Conservation (phyloP, 768 basidiomycete species). For the Boletus vermiculosoides region DNA sequence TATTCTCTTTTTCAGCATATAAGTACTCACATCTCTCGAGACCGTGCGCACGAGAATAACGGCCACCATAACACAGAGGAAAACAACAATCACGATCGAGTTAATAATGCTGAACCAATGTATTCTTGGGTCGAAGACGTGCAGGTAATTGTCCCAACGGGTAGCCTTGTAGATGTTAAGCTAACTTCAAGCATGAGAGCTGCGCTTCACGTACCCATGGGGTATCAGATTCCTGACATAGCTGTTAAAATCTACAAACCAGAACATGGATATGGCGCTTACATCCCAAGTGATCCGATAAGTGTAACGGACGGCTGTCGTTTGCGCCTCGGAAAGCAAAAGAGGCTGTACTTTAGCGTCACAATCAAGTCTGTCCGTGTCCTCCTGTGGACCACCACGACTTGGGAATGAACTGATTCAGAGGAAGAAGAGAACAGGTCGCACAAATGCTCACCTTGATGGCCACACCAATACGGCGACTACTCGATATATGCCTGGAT, state of each 20-base stretch:
- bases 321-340: conserved; percentile 55
- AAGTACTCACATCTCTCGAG: conserved; percentile 70
- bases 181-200: neutral
- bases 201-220: conserved; percentile 58
- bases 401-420: conserved; percentile 35
- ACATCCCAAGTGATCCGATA: conserved; percentile 89
- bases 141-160: conserved; percentile 95
- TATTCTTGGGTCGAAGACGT: conserved; percentile 89
- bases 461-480: conserved; percentile 94
- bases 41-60: conserved; percentile 88
- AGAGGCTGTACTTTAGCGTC: conserved; percentile 47
- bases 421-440: neutral
- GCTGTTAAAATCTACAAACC: conserved; percentile 1
- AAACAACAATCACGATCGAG: conserved; percentile 85
- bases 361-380: conserved; percentile 46
- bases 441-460: conserved; percentile 34
- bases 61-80: conserved; percentile 91
- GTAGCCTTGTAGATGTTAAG: conserved; percentile 61
- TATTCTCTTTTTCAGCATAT: neutral
- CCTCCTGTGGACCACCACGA: conserved; percentile 59
- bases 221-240: conserved; percentile 72
- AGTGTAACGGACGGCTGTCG: conserved; percentile 75
- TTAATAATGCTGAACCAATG: conserved; percentile 97
- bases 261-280: conserved; percentile 27
- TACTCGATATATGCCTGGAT: conserved; percentile 70